Base-by-base conservation (phyloP, 1,139 yeast genomes). In the Scheffersomyces titani region DNA sequence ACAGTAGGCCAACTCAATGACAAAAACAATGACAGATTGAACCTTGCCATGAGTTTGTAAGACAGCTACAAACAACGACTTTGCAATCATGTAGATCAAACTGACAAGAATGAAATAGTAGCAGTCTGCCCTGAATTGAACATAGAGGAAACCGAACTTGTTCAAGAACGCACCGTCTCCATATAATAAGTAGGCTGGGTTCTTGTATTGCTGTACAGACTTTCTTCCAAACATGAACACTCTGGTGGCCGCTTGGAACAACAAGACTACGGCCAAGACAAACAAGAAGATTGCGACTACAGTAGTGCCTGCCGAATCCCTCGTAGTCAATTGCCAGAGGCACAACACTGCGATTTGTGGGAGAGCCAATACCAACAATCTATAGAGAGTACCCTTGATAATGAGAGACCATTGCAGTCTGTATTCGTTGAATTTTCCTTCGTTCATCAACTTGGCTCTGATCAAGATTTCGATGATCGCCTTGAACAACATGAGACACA, bases 61-160 rank as follows among this genome's bases (percentile, higher is more conserved):
- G 19, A 92, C 88, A 0, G 97, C 98, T 62, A 94, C 94, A 63
- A 94, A 86, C 56, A 92, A 76, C 0, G 97, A 87, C 71, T 94
- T 89, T 57, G 89, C 70, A 61, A 93, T 81, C 50, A 87, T 81
- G 72, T 92, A 92, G 11, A 76, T 55, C 65, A 94, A 76, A 55
- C 87, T 73, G 30, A 90, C 85, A 6, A 84, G 74, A 58, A 92
- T 83, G 81, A 92, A 94, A 81, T 89, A 94, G 73, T 90, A 94
- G 59, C 87, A 84, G 57, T 90, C 90, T 19, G 98, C 98, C 61
- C 93, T 83, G 78, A 83, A 94, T 75, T 92, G 97, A 47, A 93
- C 92, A 65, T 94, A 94, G 62, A 96, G 75, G 75, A 94, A 94
- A 0, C 99, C 99, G 77, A 90, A 94, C 65, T 90, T 85, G 77